Evolutionary conservation across 2,329 filamentous ascomycete genomes (phyloP).

Genomic region (Penicillium sclerotigenum): DNA sequence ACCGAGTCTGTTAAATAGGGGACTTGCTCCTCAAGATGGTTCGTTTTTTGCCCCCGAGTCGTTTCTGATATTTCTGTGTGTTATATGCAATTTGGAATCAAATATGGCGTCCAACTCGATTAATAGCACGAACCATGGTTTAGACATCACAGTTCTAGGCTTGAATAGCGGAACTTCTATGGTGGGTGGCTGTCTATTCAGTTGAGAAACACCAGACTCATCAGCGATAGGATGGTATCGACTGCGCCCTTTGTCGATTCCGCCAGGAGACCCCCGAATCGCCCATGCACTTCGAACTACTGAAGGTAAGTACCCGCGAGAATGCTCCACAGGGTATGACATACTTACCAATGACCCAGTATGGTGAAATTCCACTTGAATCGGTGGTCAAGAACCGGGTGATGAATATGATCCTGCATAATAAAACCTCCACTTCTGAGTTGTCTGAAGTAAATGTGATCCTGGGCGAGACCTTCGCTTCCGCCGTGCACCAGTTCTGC

Average conservation of each 20-base stretch:
- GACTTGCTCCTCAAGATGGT: background rate
- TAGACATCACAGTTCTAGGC: conserved; percentile 55
- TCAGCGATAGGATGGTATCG: conserved; percentile 49
- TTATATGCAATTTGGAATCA: background rate
- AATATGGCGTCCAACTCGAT: conserved; percentile 13
- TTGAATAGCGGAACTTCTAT: conserved; percentile 55
- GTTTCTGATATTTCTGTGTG: background rate
- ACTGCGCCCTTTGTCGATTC: conserved; percentile 58
- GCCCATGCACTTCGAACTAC: conserved; percentile 56
- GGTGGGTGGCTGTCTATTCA: conserved; percentile 24
- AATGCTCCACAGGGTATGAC: background rate
- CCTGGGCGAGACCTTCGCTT: conserved; percentile 56
- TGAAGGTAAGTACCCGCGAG: conserved; percentile 29
- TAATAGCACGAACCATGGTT: conserved; percentile 23
- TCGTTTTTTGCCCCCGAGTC: background rate
- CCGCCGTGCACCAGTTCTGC: conserved; percentile 52
- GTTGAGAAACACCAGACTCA: background rate
- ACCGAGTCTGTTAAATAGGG: conserved; percentile 2
- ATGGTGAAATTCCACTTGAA: conserved; percentile 56
- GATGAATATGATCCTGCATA: conserved; percentile 56
- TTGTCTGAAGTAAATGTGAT: conserved; percentile 57
- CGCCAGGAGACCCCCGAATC: conserved; percentile 51
- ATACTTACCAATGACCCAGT: conserved; percentile 33
- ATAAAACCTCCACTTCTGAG: conserved; percentile 53
- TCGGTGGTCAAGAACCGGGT: conserved; percentile 55